Evolutionary conservation across 306 rosid genomes (phyloP).

Genomic region (Fragaria iinumae): DNA sequence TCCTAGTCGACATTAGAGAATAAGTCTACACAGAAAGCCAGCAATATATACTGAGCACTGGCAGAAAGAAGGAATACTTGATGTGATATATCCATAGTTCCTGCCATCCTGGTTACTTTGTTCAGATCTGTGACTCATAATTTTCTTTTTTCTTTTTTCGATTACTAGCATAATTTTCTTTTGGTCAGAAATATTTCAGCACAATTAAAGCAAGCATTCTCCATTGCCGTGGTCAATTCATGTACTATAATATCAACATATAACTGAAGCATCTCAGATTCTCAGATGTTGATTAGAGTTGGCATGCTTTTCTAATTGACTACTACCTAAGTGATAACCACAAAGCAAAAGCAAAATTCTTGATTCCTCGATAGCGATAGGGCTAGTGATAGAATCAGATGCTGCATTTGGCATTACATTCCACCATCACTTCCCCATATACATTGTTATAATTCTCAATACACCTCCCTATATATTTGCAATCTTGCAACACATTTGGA

Average conservation of each 20-base stretch:
- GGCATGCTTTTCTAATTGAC: background rate
- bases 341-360: constrained; percentile 8
- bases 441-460: background rate
- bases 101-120: background rate
- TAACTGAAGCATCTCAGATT: background rate
- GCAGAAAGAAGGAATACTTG: background rate
- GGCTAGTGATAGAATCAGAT: constrained; percentile 40
- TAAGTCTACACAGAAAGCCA: background rate
- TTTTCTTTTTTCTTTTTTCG: no score
- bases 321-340: background rate
- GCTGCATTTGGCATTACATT: constrained; percentile 8
- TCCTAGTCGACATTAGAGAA: background rate
- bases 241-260: background rate
- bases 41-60: background rate
- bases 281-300: background rate
- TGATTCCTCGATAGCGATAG: background rate
- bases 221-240: background rate
- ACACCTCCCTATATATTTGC: background rate
- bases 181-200: background rate
- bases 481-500: background rate
- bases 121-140: background rate
- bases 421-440: background rate
- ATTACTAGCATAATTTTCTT: background rate
- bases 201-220: background rate
- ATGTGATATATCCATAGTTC: background rate